A percentile compares a stretch with the other conserved stretches of the same genome.
These are phyloP conservation scores for Dalbergia oliveri DNA, from an alignment of 306 rosid species.

Conservation along the genomic window DNA sequence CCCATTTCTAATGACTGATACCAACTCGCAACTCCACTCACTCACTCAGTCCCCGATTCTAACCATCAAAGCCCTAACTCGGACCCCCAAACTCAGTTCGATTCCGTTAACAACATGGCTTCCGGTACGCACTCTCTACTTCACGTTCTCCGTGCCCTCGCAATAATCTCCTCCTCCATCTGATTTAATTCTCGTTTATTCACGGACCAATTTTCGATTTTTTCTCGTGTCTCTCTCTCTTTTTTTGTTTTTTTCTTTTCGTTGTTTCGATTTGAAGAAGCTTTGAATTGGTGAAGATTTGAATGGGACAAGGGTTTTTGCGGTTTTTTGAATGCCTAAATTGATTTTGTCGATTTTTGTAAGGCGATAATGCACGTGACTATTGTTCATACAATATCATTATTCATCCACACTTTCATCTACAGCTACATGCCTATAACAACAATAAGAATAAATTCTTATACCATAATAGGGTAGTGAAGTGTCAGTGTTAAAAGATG, in stretches of 20 bases:
- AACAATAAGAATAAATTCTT: background rate
- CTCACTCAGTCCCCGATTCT: conserved; percentile 4
- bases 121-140: conserved; percentile 45
- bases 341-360: conserved; percentile 9
- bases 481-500: background rate
- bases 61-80: conserved; percentile 48
- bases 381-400: conserved; percentile 24
- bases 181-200: conserved; percentile 1
- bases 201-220: background rate
- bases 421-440: background rate
- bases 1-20: background rate
- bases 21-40: conserved; percentile 21
- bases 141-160: background rate
- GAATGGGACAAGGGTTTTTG: conserved; percentile 3
- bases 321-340: background rate
- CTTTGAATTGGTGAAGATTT: conserved; percentile 30
- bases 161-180: background rate
- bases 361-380: conserved; percentile 34
- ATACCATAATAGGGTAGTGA: background rate
- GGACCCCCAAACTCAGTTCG: conserved; percentile 24
- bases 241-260: background rate
- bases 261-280: background rate
- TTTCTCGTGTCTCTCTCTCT: background rate
- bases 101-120: conserved; percentile 46
- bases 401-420: conserved; percentile 1